Conservation (phyloP, 179 eudicot genomes). For the Carnegiea gigantea region DNA sequence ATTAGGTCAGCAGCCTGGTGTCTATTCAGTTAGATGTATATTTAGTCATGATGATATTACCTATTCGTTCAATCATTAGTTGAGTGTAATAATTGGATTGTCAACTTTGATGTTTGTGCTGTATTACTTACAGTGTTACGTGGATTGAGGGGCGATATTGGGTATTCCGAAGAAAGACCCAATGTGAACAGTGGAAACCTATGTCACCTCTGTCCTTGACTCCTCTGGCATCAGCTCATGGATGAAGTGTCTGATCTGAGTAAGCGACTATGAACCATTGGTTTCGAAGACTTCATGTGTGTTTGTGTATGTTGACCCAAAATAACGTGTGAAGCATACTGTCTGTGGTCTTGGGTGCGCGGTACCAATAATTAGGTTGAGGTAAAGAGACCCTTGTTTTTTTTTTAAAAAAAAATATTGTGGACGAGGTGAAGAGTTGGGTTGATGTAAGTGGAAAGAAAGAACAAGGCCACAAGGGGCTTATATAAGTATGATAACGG, state of each 20-base stretch:
- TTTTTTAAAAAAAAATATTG: too few species aligned
- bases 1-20: not conserved
- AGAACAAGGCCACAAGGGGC: too few species aligned
- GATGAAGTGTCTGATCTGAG: not conserved
- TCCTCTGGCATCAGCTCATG: not conserved
- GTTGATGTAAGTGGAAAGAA: too few species aligned
- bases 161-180: not conserved
- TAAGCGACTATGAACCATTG: too few species aligned
- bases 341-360: too few species aligned
- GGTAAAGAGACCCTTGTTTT: too few species aligned
- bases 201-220: not conserved
- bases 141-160: not conserved
- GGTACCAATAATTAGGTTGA: too few species aligned
- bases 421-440: too few species aligned
- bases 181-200: not conserved
- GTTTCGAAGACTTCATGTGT: too few species aligned
- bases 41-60: constrained; percentile 7
- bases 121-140: not conserved
- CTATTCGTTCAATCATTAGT: constrained; percentile 32
- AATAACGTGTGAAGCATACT: too few species aligned
- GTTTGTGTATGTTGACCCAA: too few species aligned
- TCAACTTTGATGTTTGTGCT: constrained; percentile 1
- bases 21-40: constrained; percentile 8
- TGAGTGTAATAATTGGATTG: constrained; percentile 11
- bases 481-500: too few species aligned